These are phyloP conservation scores for Sparassis latifolia DNA, from an alignment of 1,284 basidiomycete species.

Conservation along the genomic window DNA sequence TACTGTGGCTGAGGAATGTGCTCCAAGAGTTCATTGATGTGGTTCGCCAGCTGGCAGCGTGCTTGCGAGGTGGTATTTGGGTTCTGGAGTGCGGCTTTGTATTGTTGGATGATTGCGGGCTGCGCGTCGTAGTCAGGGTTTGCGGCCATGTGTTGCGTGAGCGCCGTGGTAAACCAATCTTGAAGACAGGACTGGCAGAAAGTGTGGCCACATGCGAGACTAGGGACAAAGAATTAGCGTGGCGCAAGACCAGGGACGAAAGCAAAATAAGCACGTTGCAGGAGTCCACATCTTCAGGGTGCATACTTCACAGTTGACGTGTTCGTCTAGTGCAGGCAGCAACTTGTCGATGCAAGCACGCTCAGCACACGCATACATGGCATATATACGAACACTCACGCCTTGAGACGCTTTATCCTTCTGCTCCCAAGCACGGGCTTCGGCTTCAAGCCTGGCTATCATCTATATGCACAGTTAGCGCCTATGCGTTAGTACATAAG, in stretches of 20 bases:
- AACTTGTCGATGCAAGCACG: slow-evolving; percentile 26
- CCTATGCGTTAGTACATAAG: neutral
- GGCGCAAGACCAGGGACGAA: slow-evolving; percentile 1
- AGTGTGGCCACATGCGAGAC: slow-evolving; percentile 62
- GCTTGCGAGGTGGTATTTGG: slow-evolving; percentile 13
- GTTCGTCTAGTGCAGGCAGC: slow-evolving; percentile 42
- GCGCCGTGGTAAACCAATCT: slow-evolving; percentile 57
- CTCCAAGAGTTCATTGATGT: slow-evolving; percentile 15
- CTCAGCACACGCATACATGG: neutral
- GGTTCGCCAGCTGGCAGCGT: slow-evolving; percentile 17
- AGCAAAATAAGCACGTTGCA: slow-evolving; percentile 41
- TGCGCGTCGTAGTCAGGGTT: slow-evolving; percentile 41
- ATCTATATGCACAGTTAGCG: neutral
- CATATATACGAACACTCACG: neutral
- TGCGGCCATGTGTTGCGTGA: slow-evolving; percentile 38
- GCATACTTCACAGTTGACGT: slow-evolving; percentile 57
- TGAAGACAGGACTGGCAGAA: slow-evolving; percentile 59
- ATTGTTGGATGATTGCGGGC: slow-evolving; percentile 9
- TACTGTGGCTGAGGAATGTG: slow-evolving; percentile 38
- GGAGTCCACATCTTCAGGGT: slow-evolving; percentile 55
- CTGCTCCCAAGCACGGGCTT: neutral
- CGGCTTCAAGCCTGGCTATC: neutral
- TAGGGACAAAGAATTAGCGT: slow-evolving; percentile 19
- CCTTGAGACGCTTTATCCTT: neutral
- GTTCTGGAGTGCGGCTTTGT: slow-evolving; percentile 11